Base-by-base conservation (phyloP, 768 basidiomycete genomes). In the Vishniacozyma victoriae region DNA sequence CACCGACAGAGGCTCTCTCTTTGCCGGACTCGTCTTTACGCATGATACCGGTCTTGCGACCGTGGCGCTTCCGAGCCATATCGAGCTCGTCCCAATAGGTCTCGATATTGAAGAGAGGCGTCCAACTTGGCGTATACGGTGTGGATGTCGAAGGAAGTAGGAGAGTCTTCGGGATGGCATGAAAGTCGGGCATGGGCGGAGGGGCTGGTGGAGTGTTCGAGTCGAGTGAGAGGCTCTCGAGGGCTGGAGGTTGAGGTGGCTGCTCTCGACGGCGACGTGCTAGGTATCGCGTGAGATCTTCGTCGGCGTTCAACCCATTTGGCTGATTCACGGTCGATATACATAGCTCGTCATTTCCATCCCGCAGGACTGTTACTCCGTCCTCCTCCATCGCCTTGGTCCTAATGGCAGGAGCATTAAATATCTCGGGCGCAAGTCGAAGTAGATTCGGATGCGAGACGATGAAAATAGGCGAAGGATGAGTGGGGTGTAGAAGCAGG, bases 91-190 rank as follows among this genome's bases (percentile, higher is more conserved):
- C 53, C 63, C 82, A 90, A 71, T 81, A 96, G 5, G 69, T 50
- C 12, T 57, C 52, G 12, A 86, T 67, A 64, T 86, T 79, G 73
- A 93, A 97, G 1, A 84, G 70, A 0, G 91, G 89, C 0, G 83
- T 86, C 54, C 80, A 72, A 6, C 78, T 72, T 1, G 50, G 60
- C 0, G 56, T 31, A 1, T 72, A 73, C 0, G 59, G 48, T 3
- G 35, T 19, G 7, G 47, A 44, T 0, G 44, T 24, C 1, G 64
- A 57, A 29, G 62, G 68, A 15, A 70, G 53, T 24, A 64, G 35
- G 41, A 75, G 53, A 14, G 53, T 52, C 27, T 71, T 69, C 5
- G 55, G 53, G 23, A 68, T 22, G 19, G 46, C 46, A 48, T 59
- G 37, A 49, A 69, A 41, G 81, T 74, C 35, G 64, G 61, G 7